Conservation (phyloP, 441 rosid species). For the Manihot esculenta region DNA sequence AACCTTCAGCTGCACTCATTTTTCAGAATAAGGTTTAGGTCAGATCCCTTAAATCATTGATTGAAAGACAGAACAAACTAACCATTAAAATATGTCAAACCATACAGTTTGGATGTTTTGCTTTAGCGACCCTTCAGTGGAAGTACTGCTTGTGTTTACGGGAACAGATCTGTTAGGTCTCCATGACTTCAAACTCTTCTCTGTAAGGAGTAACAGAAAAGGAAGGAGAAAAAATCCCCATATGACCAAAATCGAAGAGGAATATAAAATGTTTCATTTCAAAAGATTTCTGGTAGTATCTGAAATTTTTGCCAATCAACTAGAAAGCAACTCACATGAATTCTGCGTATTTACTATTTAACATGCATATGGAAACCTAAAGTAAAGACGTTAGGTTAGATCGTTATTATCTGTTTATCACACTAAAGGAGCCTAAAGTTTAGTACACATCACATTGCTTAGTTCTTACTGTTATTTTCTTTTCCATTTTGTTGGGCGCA, state of each 20-base stretch:
- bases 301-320: slow-evolving; percentile 9
- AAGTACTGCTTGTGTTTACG: slow-evolving; percentile 23
- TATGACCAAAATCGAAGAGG: slow-evolving; percentile 5
- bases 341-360: not conserved
- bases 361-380: not conserved
- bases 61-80: not conserved
- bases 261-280: not conserved
- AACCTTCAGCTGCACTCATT: slow-evolving; percentile 35
- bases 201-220: slow-evolving; percentile 27
- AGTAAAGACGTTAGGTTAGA: not conserved
- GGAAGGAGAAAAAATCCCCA: not conserved
- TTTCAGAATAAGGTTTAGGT: slow-evolving; percentile 4
- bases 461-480: not conserved
- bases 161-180: slow-evolving; percentile 39
- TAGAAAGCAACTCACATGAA: slow-evolving; percentile 6
- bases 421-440: not conserved
- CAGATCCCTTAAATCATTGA: slow-evolving; percentile 2
- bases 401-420: not conserved
- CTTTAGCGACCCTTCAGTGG: slow-evolving; percentile 31
- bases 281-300: not conserved
- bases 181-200: slow-evolving; percentile 48
- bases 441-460: not conserved
- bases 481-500: too few relatives aligned
- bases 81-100: slow-evolving; percentile 20
- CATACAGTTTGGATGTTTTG: slow-evolving; percentile 40